These are phyloP conservation scores for Podospora pseudocomata DNA, from an alignment of 495 filamentous ascomycete species.

Conservation along the genomic window DNA sequence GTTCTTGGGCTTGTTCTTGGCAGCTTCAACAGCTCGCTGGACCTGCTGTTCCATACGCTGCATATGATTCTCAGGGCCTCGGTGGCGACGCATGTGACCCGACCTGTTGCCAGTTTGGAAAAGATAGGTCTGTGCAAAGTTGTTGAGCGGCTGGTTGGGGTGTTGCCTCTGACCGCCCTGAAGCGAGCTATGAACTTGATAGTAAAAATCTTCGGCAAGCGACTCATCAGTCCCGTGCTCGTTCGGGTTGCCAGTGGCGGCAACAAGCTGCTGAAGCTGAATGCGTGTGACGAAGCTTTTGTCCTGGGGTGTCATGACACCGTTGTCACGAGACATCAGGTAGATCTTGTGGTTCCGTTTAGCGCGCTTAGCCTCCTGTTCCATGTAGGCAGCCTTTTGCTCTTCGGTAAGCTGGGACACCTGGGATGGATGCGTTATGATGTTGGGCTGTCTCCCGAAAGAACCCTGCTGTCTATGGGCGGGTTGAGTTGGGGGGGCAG, in stretches of 20 bases:
- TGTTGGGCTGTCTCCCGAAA: conserved; percentile 34
- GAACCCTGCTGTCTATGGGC: conserved; percentile 39
- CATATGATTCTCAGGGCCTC: conserved; percentile 90
- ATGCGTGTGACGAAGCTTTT: conserved; percentile 99
- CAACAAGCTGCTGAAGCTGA: conserved; percentile 91
- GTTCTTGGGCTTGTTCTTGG: conserved; percentile 94
- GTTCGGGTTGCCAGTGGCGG: conserved; percentile 80
- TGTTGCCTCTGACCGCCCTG: conserved; percentile 81
- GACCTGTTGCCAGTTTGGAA: conserved; percentile 83
- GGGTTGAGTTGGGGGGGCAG: conserved; percentile 27
- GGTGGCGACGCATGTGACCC: conserved; percentile 63
- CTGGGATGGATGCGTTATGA: conserved; percentile 69
- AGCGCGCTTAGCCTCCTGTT: conserved; percentile 89
- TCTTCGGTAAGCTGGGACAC: conserved; percentile 74
- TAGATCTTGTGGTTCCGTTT: conserved; percentile 99
- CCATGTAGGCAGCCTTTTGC: conserved; percentile 69
- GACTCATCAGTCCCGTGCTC: conserved; percentile 76
- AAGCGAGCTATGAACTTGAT: conserved; percentile 93
- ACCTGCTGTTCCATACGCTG: conserved; percentile 99
- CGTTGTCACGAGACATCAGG: conserved; percentile 88
- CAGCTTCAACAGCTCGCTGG: conserved; percentile 92
- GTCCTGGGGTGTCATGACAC: conserved; percentile 97
- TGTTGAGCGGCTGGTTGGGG: conserved; percentile 84
- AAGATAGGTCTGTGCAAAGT: conserved; percentile 96
- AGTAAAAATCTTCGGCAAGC: conserved; percentile 93